Evolutionary conservation across 2,329 filamentous ascomycete species (phyloP).

Genomic region (Aaosphaeria pasadenensis): DNA sequence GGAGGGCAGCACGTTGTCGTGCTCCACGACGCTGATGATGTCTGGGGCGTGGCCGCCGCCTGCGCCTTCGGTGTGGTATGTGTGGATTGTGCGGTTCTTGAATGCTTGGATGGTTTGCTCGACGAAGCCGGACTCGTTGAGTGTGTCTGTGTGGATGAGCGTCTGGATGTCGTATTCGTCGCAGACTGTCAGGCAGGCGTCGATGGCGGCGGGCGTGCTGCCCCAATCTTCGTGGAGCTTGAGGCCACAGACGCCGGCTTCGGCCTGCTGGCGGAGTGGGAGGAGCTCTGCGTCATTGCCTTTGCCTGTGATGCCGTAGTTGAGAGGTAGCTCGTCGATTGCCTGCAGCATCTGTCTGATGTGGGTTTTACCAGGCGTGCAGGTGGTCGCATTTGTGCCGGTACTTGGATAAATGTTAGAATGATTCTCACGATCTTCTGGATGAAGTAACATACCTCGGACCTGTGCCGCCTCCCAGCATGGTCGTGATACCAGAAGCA

Average conservation of each 20-base stretch:
- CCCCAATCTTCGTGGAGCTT: slow-evolving; percentile 98
- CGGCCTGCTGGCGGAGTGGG: slow-evolving; percentile 74
- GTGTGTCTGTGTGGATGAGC: slow-evolving; percentile 90
- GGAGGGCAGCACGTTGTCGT: slow-evolving; percentile 81
- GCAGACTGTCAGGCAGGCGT: slow-evolving; percentile 75
- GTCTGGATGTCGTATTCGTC: slow-evolving; percentile 92
- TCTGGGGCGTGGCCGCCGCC: slow-evolving; percentile 94
- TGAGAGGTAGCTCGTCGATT: slow-evolving; percentile 75
- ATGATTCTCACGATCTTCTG: not conserved
- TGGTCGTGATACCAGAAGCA: slow-evolving; percentile 81
- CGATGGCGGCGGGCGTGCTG: slow-evolving; percentile 84
- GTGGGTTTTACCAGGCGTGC: slow-evolving; percentile 80
- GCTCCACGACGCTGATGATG: slow-evolving; percentile 90
- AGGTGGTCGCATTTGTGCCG: slow-evolving; percentile 87
- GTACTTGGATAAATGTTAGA: slow-evolving; percentile 51
- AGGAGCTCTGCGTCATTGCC: slow-evolving; percentile 75
- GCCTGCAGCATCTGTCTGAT: slow-evolving; percentile 89
- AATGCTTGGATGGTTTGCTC: slow-evolving; percentile 86
- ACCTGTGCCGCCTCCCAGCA: slow-evolving; percentile 87
- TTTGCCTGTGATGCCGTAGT: slow-evolving; percentile 89
- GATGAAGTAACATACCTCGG: slow-evolving; percentile 60
- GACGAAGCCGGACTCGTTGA: slow-evolving; percentile 97
- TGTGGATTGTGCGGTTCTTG: slow-evolving; percentile 85
- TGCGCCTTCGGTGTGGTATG: slow-evolving; percentile 94
- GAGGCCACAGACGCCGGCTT: slow-evolving; percentile 82